A percentile compares a stretch with the other conserved stretches of the same genome.
Conservation (phyloP, 1,284 basidiomycete species). For the Anthracocystis panici-leucophaei region DNA sequence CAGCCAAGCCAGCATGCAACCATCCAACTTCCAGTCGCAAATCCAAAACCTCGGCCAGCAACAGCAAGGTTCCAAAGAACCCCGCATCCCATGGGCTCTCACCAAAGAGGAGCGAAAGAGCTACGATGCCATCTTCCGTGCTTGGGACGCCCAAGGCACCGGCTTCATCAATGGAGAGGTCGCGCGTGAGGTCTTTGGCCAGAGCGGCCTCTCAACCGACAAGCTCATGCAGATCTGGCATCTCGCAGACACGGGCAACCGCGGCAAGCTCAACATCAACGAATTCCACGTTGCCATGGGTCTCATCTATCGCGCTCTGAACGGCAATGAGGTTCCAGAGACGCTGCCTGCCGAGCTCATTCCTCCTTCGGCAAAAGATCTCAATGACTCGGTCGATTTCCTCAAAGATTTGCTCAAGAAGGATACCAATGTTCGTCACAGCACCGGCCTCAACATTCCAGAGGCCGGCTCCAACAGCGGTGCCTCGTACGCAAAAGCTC, state of each 20-base stretch:
- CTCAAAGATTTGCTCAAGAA: constrained; percentile 89
- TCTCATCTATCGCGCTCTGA: constrained; percentile 85
- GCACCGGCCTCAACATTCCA: constrained; percentile 71
- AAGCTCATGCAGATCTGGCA: constrained; percentile 93
- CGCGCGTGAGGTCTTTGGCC: constrained; percentile 93
- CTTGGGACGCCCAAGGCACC: constrained; percentile 86
- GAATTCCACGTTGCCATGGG: constrained; percentile 99
- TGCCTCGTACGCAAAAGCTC: constrained; percentile 74
- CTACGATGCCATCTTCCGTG: constrained; percentile 95
- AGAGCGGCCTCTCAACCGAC: constrained; percentile 88
- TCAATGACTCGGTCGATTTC: constrained; percentile 90
- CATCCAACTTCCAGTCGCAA: constrained; percentile 65
- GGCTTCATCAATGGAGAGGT: constrained; percentile 90
- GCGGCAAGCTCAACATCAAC: constrained; percentile 77
- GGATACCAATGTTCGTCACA: constrained; percentile 74
- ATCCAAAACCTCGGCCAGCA: constrained; percentile 72
- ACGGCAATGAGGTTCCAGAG: constrained; percentile 91
- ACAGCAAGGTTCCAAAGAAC: constrained; percentile 78
- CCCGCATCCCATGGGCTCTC: constrained; percentile 88
- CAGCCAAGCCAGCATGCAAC: constrained; percentile 64
- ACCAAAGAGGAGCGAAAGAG: constrained; percentile 93
- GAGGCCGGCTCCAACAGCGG: constrained; percentile 67
- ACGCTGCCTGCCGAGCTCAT: constrained; percentile 88
- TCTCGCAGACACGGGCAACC: constrained; percentile 65
- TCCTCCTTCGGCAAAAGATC: constrained; percentile 90